Base-by-base conservation (phyloP, 768 basidiomycete species). In the Lyophyllum shimeji region DNA sequence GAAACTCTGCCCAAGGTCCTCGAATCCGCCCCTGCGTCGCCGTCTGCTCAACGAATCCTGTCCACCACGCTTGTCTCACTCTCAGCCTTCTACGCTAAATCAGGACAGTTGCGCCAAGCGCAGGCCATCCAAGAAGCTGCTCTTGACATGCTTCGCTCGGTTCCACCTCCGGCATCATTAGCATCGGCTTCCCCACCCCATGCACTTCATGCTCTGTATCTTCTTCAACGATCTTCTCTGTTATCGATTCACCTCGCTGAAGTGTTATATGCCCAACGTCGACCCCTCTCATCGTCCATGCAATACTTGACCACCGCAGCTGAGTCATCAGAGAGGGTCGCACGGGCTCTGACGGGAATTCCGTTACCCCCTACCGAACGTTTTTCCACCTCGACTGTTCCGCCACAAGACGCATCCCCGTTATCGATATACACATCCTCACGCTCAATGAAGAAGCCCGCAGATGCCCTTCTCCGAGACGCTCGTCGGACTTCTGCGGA, bases 161-260 rank as follows among this genome's bases (percentile, higher is more conserved):
- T 86, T 50, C 75, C 65, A n/a, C 69, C 75, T 42, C 78, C 84
- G 9, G 69, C 76, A 8, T 73, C 76, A 6, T 63, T 76, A 4
- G 64, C 76, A 3, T 62, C 76, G 4, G 67, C 77, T 23, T 75
- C 87, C 9, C 75, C 83, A 9, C 79, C 86, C 6, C 81, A 87
- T 52, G 74, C 77, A 5, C 76, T 92, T 37, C 90, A 91, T 65
- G 70, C 76, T 0, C 69, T 89, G 6, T 89, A 81, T 60, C 71
- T 91, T 42, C 78, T 89, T 25, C 89, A 92, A 57, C 85, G 88
- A 39, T 82, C 87, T 15, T 82, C 90, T n/a, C 72, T 92, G 11
- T 70, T 92, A 46, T 85, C 85, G 13, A 75, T 87, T 12, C 90
- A 92, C 63, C 81, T 84, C 13, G 89, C 87, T 0, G 88, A 92